Base-by-base conservation (phyloP, 208 protist genomes). In the Leishmania martiniquensis region DNA sequence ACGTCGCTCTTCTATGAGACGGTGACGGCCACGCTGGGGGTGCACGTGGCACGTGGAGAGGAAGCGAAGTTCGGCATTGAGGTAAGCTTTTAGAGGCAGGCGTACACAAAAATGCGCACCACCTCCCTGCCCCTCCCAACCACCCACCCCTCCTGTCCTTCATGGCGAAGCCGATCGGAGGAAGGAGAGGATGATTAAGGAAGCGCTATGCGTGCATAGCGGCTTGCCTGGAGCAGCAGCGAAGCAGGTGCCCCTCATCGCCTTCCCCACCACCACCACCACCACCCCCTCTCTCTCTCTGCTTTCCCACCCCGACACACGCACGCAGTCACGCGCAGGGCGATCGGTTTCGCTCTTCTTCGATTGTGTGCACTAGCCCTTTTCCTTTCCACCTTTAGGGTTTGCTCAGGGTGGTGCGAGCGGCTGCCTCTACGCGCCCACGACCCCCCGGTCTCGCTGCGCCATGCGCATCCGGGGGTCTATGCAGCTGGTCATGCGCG, bases 41-140 rank as follows among this genome's bases (percentile, higher is more conserved):
- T 92, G 49, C 90, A 96, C 78, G 70, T 77, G 42, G 73, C 76
- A 59, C 87, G 75, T 15, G 86, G 82, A 15, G 85, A 89, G 67
- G 83, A 84, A 22, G 77, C 84, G 29, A 87, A 86, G 52, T 96
- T 94, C 78, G 92, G 92, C 44, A 70, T 96, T 37, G 90, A 96
- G 57, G 85, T 94, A 1, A 84, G 83, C 67, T 72, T 93, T 25
- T 95, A 90, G 78, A 70, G 68, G 32, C 12, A 37, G 29, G 44
- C 68, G 7, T 6, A 7, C 54, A 17, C 13, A 39, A 17, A 37
- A 2, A 13, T 1, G 12, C 13, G 29, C 12, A 25, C 44, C 25
- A 9, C 15, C 34, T 10, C 44, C 66, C 66, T 52, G n/a, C 22
- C 52, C 7, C 37, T 39, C 12, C n/a, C n/a, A n/a, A n/a, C n/a